These are phyloP conservation scores for Trichoderma guizhouense DNA, from an alignment of 2,329 filamentous ascomycete species.

Conservation along the genomic window DNA sequence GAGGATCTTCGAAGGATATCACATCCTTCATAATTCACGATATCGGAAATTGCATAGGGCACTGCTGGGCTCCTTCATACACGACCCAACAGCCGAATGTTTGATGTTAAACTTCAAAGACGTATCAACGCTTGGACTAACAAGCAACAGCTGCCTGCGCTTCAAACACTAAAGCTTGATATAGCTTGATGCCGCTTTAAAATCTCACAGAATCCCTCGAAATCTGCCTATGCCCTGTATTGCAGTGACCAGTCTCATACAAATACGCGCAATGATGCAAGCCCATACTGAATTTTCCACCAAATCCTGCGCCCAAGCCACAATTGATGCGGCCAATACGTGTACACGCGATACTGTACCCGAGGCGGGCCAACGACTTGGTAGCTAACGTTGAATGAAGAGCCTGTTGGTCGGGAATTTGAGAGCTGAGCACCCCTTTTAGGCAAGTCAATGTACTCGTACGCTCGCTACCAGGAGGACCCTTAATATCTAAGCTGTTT, in stretches of 20 bases:
- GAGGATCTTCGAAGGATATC: neutral
- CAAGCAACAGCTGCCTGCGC: neutral
- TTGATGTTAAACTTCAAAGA: neutral
- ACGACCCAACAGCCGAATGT: neutral
- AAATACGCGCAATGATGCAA: neutral
- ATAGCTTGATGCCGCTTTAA: neutral
- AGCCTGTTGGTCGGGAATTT: neutral
- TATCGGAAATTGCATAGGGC: neutral
- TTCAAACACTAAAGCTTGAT: neutral
- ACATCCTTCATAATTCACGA: neutral
- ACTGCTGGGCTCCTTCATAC: neutral
- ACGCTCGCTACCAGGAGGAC: neutral
- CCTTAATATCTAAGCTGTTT: neutral
- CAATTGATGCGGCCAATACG: neutral
- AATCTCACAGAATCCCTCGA: neutral
- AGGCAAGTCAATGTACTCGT: neutral
- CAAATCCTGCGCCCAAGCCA: neutral
- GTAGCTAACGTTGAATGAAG: neutral
- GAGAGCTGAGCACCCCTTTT: neutral
- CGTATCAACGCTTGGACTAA: neutral
- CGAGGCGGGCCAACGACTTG: neutral
- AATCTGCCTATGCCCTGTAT: neutral
- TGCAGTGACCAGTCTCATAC: neutral
- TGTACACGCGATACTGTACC: neutral
- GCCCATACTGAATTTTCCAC: neutral